Evolutionary conservation across 257 asterid species (phyloP), one percentile per base, ranked within the genome.

Genomic region (Gynochthodes officinalis): DNA sequence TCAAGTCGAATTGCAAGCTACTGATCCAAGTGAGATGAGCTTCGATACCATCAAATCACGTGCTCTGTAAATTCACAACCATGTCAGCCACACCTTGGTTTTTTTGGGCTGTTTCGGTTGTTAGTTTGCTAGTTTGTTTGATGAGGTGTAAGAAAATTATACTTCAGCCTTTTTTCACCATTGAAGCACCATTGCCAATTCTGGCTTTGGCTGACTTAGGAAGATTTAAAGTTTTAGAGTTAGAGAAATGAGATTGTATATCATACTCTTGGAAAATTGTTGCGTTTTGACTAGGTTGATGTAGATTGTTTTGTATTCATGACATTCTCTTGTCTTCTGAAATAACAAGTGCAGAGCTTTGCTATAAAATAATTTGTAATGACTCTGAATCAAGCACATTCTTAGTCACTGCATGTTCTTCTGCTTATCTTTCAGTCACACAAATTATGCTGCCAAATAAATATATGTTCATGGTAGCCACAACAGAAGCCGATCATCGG

Each of bases 11-110:
- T 73, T 89, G 30, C 96, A 89, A 60, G 93, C 88, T 39, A 89
- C 96, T 44, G 96, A 89, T 81, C 89, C 93, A 7, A 89, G 96
- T 65, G 93, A 89, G 78, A 85, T 89, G 96, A 87, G 96, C 84
- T 79, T 88, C 85, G 93, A 87, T 69, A 82, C 52, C 59, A 78
- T 89, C 76, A 81, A 81, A 73, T 80, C 85, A 27, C 78, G 93
- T 73, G 96, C 96, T 72, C 79, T 66, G 69, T 89, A 77, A 80
- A 70, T 54, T 11, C 53, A n/a, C 35, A 6, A 13, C 33, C 32
- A 16, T 35, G 39, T 69, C 73, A 50, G 62, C 37, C 43, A 33
- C 48, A 33, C 19, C 50, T 23, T 11, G 5, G 5, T 16, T 63
- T 63, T 35, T 32, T 63, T n/a, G n/a, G 69, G 52, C 52, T 64